These are phyloP conservation scores for Diaporthe citrichinensis DNA, from an alignment of 2,329 filamentous ascomycete species.

Conservation along the genomic window DNA sequence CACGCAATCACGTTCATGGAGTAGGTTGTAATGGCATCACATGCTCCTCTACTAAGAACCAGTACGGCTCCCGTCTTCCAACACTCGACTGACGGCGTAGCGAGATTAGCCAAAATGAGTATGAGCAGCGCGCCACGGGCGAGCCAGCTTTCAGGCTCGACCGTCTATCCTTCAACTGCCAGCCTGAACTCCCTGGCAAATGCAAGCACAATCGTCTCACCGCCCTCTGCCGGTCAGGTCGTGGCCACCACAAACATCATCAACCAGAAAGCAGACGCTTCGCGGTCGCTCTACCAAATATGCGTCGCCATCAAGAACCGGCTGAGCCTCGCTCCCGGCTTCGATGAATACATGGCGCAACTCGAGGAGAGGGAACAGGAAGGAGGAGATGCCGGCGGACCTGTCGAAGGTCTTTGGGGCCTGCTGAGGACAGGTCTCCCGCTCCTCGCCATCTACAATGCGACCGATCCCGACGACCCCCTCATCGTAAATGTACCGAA, in stretches of 20 bases:
- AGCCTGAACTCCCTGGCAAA: constrained; percentile 66
- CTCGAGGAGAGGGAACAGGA: constrained; percentile 77
- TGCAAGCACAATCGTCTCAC: constrained; percentile 56
- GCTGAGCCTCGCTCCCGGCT: constrained; percentile 85
- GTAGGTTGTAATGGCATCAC: constrained; percentile 63
- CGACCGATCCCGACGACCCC: constrained; percentile 77
- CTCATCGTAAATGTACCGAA: constrained; percentile 72
- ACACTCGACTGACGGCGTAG: constrained; percentile 61
- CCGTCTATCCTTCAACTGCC: constrained; percentile 66
- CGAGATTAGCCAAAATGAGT: constrained; percentile 64
- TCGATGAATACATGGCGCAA: constrained; percentile 80
- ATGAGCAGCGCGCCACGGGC: constrained; percentile 67
- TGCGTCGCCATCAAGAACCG: constrained; percentile 88
- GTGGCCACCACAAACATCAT: constrained; percentile 93
- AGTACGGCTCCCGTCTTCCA: constrained; percentile 70
- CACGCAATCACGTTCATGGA: constrained; percentile 46
- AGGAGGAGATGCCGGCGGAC: constrained; percentile 75
- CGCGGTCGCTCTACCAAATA: constrained; percentile 93
- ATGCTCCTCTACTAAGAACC: constrained; percentile 72
- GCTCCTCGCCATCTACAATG: constrained; percentile 90
- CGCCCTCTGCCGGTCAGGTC: constrained; percentile 70
- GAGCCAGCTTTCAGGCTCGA: constrained; percentile 75
- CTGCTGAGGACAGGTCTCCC: constrained; percentile 88
- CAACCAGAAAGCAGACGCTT: constrained; percentile 95
- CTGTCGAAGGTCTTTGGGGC: constrained; percentile 92